These are phyloP conservation scores for Aspergillus quadricinctus DNA, from an alignment of 2,329 filamentous ascomycete genomes.

Conservation along the genomic window DNA sequence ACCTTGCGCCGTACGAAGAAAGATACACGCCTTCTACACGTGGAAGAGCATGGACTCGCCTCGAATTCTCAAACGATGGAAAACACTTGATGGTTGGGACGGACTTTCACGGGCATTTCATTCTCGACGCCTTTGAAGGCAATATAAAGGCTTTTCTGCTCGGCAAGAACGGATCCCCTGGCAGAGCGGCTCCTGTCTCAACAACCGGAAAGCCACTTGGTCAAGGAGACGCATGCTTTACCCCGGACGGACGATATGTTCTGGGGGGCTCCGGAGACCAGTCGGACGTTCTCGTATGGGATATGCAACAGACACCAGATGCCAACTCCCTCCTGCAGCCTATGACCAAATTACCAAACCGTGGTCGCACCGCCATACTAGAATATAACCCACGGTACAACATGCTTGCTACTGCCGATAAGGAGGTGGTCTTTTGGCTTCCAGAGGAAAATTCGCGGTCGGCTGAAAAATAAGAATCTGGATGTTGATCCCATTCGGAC, in stretches of 20 bases:
- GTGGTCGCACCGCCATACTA: constrained; percentile 66
- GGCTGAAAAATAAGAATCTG: constrained; percentile 27
- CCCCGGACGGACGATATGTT: constrained; percentile 83
- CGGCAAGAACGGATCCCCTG: constrained; percentile 45
- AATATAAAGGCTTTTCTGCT: constrained; percentile 68
- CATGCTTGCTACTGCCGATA: constrained; percentile 84
- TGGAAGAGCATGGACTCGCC: constrained; percentile 67
- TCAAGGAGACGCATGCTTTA: constrained; percentile 79
- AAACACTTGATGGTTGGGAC: constrained; percentile 82
- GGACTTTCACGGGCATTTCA: constrained; percentile 76
- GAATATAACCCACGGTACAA: constrained; percentile 91
- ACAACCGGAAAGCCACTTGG: constrained; percentile 50
- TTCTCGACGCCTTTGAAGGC: constrained; percentile 91
- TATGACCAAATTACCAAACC: constrained; percentile 34
- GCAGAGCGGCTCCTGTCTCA: constrained; percentile 48
- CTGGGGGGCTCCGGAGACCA: constrained; percentile 69
- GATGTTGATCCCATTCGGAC: background rate
- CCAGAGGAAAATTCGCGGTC: constrained; percentile 54
- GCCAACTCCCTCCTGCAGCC: constrained; percentile 51
- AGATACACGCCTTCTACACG: constrained; percentile 47
- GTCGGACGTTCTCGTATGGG: constrained; percentile 79
- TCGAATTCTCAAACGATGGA: constrained; percentile 96
- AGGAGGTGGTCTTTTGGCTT: constrained; percentile 74
- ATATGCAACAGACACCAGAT: constrained; percentile 58
- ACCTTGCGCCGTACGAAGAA: constrained; percentile 61